Base-by-base conservation (phyloP, 352 stramenopile species). In the Detonula confervacea region DNA sequence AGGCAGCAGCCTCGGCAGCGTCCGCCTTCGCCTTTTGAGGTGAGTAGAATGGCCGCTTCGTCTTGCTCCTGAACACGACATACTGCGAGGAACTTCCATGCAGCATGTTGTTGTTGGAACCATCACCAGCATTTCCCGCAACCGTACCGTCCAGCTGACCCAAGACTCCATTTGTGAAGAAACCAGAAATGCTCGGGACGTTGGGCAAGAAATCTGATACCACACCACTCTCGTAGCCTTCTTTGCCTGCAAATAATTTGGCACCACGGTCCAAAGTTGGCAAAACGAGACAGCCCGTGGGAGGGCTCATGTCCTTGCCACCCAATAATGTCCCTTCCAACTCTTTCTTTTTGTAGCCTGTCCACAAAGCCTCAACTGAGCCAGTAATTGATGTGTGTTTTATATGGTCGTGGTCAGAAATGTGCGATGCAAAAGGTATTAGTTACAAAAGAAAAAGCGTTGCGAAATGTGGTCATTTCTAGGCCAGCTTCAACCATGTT, bases 131-230 rank as follows among this genome's bases (percentile, higher is more conserved):
- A 11, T 46, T 62, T 16, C 44, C 67, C 37, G 42, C 56, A 39
- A 84, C 62, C 20, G 54, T 69, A 20, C 81, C 76, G 60, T 88
- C 77, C n/a, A 91, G 65, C 29, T 73, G 73, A 14, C 80, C 83
- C 54, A 92, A 81, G 0, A 94, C 81, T 35, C 87, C 87, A 72
- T 94, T 94, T 24, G 68, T 68, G 77, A 90, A 92, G 67, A 91
- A 92, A 16, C 89, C 89, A 63, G 57, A 79, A 61, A 92, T 86
- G 47, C 70, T 85, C 9, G 81, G 60, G 33, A 88, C 35, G 25
- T 44, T 73, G 39, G 87, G 85, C 16, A 92, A 51, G 61, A 77
- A 89, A 22, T 84, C 37, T 5, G 73, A 82, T 20, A 83, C 81
- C 30, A 84, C 65, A 46, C 60, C 49, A 67, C 74, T 90, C 69